Evolutionary conservation across 1,139 yeast genomes (phyloP).

Genomic region (Yamadazyma kanchanaburiensis): DNA sequence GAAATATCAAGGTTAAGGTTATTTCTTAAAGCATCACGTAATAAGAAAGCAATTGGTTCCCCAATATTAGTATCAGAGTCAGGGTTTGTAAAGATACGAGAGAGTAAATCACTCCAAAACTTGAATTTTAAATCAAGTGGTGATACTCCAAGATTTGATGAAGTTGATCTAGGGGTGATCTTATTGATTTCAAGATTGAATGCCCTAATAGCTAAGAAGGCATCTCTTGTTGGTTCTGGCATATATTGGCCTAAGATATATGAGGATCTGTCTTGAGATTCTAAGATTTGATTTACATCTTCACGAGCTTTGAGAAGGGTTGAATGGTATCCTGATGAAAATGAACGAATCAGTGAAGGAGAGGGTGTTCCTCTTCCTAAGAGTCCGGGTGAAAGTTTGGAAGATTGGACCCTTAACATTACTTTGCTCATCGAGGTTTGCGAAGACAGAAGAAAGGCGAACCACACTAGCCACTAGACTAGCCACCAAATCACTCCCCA

Average conservation of each 20-base stretch:
- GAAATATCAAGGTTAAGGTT: slow-evolving; percentile 52
- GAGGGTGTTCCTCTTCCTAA: too few species aligned
- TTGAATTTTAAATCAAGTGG: slow-evolving; percentile 54
- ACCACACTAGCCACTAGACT: too few species aligned
- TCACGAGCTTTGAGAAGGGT: slow-evolving; percentile 32
- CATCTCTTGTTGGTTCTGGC: slow-evolving; percentile 64
- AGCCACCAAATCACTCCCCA: too few species aligned
- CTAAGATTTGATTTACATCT: slow-evolving; percentile 39
- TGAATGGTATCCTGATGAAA: slow-evolving; percentile 2
- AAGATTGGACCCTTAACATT: too few species aligned
- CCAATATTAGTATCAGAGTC: slow-evolving; percentile 37
- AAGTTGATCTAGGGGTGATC: slow-evolving; percentile 24
- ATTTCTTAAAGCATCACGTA: slow-evolving; percentile 46
- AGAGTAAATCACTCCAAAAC: slow-evolving; percentile 58
- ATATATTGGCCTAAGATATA: slow-evolving; percentile 65
- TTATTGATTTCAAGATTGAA: slow-evolving; percentile 68
- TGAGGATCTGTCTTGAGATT: slow-evolving; percentile 60
- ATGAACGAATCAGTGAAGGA: too few species aligned
- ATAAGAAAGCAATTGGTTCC: slow-evolving; percentile 65
- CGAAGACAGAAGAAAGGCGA: too few species aligned
- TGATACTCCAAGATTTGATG: slow-evolving; percentile 37
- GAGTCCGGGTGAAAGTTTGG: too few species aligned
- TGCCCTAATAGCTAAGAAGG: slow-evolving; percentile 65
- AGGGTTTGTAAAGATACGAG: slow-evolving; percentile 40
- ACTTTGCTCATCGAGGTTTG: too few species aligned